Percentiles rank a stretch among this genome's conserved stretches.
These are phyloP conservation scores for Cynanchum wilfordii DNA, from an alignment of 257 asterid genomes.

Conservation along the genomic window DNA sequence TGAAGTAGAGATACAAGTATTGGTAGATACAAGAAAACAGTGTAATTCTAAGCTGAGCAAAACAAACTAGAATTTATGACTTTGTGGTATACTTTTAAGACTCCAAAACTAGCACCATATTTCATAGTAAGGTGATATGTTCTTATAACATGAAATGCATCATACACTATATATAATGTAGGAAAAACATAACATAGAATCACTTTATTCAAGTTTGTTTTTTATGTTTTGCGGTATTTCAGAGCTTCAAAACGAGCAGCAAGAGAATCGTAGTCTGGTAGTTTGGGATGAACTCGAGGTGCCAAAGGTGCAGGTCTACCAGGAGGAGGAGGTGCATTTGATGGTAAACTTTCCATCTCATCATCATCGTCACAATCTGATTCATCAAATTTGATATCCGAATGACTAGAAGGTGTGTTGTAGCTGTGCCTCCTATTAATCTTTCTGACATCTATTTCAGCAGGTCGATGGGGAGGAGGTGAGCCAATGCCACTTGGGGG, in stretches of 20 bases:
- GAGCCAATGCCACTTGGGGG: slow-evolving; percentile 24
- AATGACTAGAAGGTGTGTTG: slow-evolving; percentile 33
- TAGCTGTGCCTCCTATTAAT: slow-evolving; percentile 62
- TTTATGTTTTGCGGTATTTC: slow-evolving; percentile 42
- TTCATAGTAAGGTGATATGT: not conserved
- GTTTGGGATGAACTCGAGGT: slow-evolving; percentile 73
- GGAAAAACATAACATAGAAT: not conserved
- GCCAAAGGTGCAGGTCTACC: slow-evolving; percentile 48
- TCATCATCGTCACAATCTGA: slow-evolving; percentile 42
- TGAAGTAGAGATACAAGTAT: not conserved
- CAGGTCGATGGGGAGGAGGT: slow-evolving; percentile 12
- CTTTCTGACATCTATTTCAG: slow-evolving; percentile 22
- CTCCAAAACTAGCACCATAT: not conserved
- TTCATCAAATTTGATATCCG: slow-evolving; percentile 56
- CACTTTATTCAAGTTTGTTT: not conserved
- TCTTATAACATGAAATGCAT: not conserved
- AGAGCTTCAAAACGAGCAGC: slow-evolving; percentile 95
- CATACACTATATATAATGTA: not conserved
- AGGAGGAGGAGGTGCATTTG: slow-evolving; percentile 48
- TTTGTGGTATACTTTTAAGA: not conserved
- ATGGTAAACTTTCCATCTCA: slow-evolving; percentile 26
- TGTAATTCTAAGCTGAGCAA: not conserved
- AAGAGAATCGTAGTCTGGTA: slow-evolving; percentile 78
- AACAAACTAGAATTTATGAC: not conserved
- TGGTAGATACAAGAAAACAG: not conserved